Evolutionary conservation across 2,329 filamentous ascomycete genomes (phyloP), one percentile per base, ranked within the genome.

Genomic region (Aspergillus sp.): DNA sequence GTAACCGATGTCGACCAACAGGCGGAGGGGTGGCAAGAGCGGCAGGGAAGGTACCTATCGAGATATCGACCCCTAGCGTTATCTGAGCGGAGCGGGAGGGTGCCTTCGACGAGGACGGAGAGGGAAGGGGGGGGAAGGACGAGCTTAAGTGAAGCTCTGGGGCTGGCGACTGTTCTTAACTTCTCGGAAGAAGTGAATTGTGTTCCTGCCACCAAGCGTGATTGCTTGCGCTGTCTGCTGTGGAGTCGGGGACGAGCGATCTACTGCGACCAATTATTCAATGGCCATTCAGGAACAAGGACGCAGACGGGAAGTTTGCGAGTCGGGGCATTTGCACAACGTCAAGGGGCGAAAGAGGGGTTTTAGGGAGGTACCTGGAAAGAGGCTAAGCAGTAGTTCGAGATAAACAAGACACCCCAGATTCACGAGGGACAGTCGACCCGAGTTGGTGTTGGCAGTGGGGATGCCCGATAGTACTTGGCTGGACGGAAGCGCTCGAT

Each of bases 221-320:
- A 64, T 63, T 62, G 60, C 64, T 60, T 59, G 58, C 51, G 64
- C 61, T 62, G 61, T 65, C 58, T 61, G 56, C 59, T 62, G 64
- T 65, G 62, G 64, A 66, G 62, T 57, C 57, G 55, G 59, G 59
- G 60, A 64, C 57, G 44, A 60, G 64, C 59, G 64, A 66, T 66
- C 64, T 65, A 63, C 64, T 60, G 57, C 62, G 49, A 62, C 62
- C 62, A 66, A 66, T 66, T 64, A 67, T 55, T 59, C 57, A 58
- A 60, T 50, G 54, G 57, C 59, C 63, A 62, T 65, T 63, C 61
- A 62, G 54, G 47, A 62, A 61, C 54, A 55, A 53, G 48, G 49
- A 51, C 52, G 21, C 45, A 52, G 59, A 44, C 44, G 31, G 54
- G 59, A 49, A 47, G 31, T 53, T 43, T 55, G 54, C 35, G 49